Conservation (phyloP, 331 rosid genomes). For the Saraca asoca region DNA sequence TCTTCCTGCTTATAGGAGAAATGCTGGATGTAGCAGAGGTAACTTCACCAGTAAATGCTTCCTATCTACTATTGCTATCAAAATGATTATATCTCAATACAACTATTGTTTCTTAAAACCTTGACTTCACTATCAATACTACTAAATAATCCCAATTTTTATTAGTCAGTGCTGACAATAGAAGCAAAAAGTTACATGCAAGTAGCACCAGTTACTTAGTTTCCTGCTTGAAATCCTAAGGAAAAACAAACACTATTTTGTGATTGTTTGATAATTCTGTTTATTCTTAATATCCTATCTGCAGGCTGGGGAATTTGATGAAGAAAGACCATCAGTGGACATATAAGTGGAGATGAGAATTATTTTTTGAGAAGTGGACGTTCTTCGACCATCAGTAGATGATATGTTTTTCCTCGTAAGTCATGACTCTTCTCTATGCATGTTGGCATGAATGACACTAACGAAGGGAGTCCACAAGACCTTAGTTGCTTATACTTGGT, state of each 20-base stretch:
- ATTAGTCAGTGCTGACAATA: too few species aligned
- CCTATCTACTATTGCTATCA: not conserved
- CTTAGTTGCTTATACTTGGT: not conserved
- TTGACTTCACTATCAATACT: too few species aligned
- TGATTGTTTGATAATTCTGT: conserved; percentile 7
- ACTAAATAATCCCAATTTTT: too few species aligned
- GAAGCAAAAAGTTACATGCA: too few species aligned
- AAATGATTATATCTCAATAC: too few species aligned
- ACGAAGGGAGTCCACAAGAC: not conserved
- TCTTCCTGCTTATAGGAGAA: conserved; percentile 43
- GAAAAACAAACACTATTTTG: not conserved
- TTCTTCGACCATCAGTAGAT: conserved; percentile 21
- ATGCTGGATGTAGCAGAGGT: conserved; percentile 28
- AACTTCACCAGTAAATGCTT: conserved; percentile 27
- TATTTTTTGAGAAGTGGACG: conserved; percentile 28
- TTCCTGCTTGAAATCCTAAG: too few species aligned
- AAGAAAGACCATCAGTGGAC: conserved; percentile 31
- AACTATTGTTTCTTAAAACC: too few species aligned
- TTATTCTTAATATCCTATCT: conserved; percentile 10
- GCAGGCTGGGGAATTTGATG: conserved; percentile 51
- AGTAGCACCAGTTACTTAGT: too few species aligned
- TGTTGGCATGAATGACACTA: not conserved
- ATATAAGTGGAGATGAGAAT: conserved; percentile 9
- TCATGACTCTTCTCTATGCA: too few species aligned
- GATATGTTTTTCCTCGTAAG: conserved; percentile 4